Conservation (phyloP, 2,329 filamentous ascomycete species). For the Helotiales sp. region DNA sequence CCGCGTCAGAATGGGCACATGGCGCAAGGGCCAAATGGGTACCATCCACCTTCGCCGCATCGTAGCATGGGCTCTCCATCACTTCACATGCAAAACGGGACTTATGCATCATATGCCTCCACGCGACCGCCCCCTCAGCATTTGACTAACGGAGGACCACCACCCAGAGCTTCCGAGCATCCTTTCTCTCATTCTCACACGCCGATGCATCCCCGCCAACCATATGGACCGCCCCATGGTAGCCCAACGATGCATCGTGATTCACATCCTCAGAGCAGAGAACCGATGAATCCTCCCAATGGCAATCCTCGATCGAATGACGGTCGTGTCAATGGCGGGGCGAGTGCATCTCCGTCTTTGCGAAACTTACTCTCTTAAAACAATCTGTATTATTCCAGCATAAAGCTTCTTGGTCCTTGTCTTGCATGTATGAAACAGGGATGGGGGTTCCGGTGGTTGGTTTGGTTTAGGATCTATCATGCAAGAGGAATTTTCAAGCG, state of each 20-base stretch:
- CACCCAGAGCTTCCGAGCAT: constrained; percentile 52
- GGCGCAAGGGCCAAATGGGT: constrained; percentile 51
- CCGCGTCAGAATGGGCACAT: constrained; percentile 52
- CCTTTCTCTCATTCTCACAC: constrained; percentile 52
- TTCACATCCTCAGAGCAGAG: constrained; percentile 40
- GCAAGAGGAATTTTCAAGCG: constrained; percentile 21
- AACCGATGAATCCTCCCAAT: constrained; percentile 35
- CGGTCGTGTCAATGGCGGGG: constrained; percentile 61
- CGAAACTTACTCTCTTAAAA: constrained; percentile 71
- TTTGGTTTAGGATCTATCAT: constrained; percentile 13
- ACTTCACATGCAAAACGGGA: constrained; percentile 38
- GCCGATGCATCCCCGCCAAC: constrained; percentile 51
- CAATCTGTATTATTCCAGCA: constrained; percentile 11
- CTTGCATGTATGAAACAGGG: constrained; percentile 14
- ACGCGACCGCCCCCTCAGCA: constrained; percentile 44
- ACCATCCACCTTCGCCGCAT: constrained; percentile 40
- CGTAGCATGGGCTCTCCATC: constrained; percentile 30
- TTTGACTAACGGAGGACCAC: constrained; percentile 44
- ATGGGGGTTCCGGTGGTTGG: constrained; percentile 7
- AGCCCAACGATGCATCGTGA: constrained; percentile 40
- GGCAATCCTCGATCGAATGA: constrained; percentile 47
- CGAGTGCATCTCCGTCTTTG: constrained; percentile 77
- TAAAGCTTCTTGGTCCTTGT: constrained; percentile 8
- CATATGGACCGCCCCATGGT: constrained; percentile 39
- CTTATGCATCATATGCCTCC: constrained; percentile 38